Base-by-base conservation (phyloP, 1,284 basidiomycete species). In the Inonotus hispidus region DNA sequence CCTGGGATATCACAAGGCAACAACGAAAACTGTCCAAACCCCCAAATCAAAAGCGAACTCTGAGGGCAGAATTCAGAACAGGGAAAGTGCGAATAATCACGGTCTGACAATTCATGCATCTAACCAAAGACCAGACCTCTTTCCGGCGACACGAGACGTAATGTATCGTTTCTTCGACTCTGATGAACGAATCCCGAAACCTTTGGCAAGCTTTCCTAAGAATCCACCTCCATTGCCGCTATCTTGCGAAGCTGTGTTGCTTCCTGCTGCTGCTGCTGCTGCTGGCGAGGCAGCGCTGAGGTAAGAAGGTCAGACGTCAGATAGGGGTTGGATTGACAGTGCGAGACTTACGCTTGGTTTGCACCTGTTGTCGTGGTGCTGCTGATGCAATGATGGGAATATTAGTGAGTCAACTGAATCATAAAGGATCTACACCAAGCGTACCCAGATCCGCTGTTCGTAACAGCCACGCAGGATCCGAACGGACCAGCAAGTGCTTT, bases 401-500 rank as follows among this genome's bases (percentile, higher is more conserved):
- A 7, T 7, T 13, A n/a, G n/a, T 52, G 4, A 52, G 50, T 3
- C 25, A 25, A 14, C 16, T 23, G 27, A 16, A 6, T 13, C 2
- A 13, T 39, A n/a, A 41, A 16, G 29, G 39, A 39, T 11, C 38
- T 2, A 13, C 3, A 21, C n/a, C 23, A 7, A n/a, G 25, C 57
- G 52, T 53, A 60, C 43, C 35, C 41, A n/a, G 59, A 45, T 6
- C 45, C 32, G 19, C 53, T 49, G 53, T 62, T 62, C 5, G 66
- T 64, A 21, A 66, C 67, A 3, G 67, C 66, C 5, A 59, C 67
- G 57, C 68, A 69, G 13, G 64, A 63, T 25, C 68, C 68, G 58
- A 69, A 69, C 0, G 68, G 68, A 54, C 69, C 69, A 13, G 68
- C 68, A 23, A 65, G 49, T 16, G 68, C 66, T 32, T 41, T 49